Percentiles rank a stretch among this genome's conserved stretches.
Evolutionary conservation across 2,329 filamentous ascomycete genomes (phyloP).

Genomic region (Graphium sp.): DNA sequence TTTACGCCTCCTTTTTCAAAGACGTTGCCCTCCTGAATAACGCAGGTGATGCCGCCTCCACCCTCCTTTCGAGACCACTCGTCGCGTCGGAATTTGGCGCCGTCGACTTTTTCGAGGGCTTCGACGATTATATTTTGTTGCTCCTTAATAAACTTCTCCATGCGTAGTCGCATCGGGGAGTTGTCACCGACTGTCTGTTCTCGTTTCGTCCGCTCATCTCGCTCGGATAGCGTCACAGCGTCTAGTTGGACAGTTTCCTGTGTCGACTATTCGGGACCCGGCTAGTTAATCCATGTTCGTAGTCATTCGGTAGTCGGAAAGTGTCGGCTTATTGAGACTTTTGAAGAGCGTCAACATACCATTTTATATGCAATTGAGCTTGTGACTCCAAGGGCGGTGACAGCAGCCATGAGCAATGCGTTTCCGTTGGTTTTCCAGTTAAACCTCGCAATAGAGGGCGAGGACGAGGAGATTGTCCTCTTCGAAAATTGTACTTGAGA

Average conservation of each 20-base stretch:
- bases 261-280: too few species aligned
- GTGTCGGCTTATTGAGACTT: too few species aligned
- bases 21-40: constrained; percentile 87
- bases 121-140: constrained; percentile 79
- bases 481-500: too few species aligned
- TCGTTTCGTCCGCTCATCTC: constrained; percentile 66
- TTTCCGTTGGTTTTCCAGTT: too few species aligned
- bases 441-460: too few species aligned
- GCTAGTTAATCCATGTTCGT: too few species aligned
- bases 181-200: constrained; percentile 48
- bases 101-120: constrained; percentile 71
- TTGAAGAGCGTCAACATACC: too few species aligned
- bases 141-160: constrained; percentile 91
- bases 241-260: constrained; percentile 34
- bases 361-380: too few species aligned
- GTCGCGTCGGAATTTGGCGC: constrained; percentile 65
- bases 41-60: constrained; percentile 85
- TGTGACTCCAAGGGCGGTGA: too few species aligned
- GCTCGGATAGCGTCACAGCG: constrained; percentile 59
- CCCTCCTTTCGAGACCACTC: constrained; percentile 81
- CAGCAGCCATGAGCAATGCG: too few species aligned
- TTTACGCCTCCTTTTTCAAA: constrained; percentile 98
- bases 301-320: too few species aligned
- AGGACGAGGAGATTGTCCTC: too few species aligned
- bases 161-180: constrained; percentile 91